phyloP scores from a whole-genome alignment of 768 basidiomycete genomes.

The Termitomyces sp. region DNA sequence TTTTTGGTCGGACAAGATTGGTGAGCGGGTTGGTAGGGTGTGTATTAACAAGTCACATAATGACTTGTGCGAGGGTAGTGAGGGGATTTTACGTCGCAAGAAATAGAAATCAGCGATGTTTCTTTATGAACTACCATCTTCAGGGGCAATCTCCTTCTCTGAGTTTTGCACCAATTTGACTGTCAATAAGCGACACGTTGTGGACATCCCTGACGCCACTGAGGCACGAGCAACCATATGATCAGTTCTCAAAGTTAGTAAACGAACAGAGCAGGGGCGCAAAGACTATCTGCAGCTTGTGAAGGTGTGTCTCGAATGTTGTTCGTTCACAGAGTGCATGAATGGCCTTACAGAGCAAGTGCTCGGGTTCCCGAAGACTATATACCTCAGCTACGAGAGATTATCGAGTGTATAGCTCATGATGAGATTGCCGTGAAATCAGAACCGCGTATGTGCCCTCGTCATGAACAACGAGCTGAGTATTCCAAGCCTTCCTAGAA shows the following conservation, averaged over 20 bases:
- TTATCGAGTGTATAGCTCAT: constrained; percentile 66
- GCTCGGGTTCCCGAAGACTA: constrained; percentile 83
- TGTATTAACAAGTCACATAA: too few species aligned
- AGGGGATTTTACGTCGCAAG: not conserved
- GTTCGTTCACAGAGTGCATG: not conserved
- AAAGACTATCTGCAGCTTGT: constrained; percentile 81
- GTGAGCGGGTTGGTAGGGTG: too few species aligned
- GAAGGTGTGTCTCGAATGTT: constrained; percentile 55
- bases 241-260: constrained; percentile 75
- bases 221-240: constrained; percentile 78
- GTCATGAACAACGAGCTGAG: not conserved
- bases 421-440: constrained; percentile 66
- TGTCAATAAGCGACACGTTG: constrained; percentile 43
- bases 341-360: not conserved
- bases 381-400: constrained; percentile 72
- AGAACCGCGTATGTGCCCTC: constrained; percentile 65
- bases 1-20: too few species aligned
- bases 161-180: constrained; percentile 67
- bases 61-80: too few species aligned
- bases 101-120: constrained; percentile 34
- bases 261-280: constrained; percentile 62
- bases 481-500: constrained; percentile 36
- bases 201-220: constrained; percentile 69
- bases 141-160: constrained; percentile 75
- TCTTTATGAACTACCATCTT: constrained; percentile 83